Conservation (phyloP, 148 eudicot genomes). For the Cornus suecica region DNA sequence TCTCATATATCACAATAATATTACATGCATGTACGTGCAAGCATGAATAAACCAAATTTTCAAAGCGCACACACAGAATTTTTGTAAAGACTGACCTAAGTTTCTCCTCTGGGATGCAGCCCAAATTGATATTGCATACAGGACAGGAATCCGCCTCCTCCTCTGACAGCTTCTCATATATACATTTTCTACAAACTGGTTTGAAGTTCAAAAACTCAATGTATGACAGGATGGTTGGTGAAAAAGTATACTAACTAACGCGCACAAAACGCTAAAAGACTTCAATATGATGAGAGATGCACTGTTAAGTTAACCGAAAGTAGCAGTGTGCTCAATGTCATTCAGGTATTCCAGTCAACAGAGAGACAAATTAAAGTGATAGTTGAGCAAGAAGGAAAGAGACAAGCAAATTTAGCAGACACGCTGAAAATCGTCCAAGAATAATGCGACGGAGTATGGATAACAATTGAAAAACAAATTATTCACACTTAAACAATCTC, state of each 20-base stretch:
- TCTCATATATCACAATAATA: background rate
- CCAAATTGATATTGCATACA: constrained; percentile 70
- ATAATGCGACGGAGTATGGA: background rate
- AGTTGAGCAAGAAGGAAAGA: background rate
- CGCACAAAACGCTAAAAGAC: background rate
- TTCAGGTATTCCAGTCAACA: background rate
- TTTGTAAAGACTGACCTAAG: constrained; percentile 46
- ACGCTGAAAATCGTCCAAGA: background rate
- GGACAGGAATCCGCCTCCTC: constrained; percentile 83
- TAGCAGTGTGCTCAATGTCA: background rate
- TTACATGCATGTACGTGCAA: background rate
- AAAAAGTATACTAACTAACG: background rate
- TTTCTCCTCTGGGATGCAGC: constrained; percentile 74
- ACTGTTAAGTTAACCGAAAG: background rate
- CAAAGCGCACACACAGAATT: no score
- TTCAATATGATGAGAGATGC: background rate
- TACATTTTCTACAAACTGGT: constrained; percentile 91
- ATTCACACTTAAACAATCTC: background rate
- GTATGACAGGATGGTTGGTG: background rate
- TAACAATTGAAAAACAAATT: background rate
- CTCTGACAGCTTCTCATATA: constrained; percentile 68
- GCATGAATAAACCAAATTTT: background rate
- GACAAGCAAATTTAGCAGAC: background rate
- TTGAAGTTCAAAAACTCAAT: background rate
- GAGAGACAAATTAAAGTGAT: background rate